These are phyloP conservation scores for Amylocystis lapponica DNA, from an alignment of 768 basidiomycete species.

Conservation along the genomic window DNA sequence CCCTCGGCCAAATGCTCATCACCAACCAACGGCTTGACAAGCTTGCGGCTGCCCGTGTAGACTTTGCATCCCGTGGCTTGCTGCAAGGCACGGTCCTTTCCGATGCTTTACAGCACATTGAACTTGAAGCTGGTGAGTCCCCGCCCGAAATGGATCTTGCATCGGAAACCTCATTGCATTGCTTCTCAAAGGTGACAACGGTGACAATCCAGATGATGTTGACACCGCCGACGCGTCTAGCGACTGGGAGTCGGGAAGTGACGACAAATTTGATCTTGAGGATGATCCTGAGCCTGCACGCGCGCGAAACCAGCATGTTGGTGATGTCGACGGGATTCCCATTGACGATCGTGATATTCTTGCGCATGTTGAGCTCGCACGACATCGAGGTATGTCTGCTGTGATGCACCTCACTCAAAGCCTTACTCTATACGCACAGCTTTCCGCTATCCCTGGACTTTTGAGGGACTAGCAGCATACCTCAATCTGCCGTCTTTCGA, in stretches of 20 bases:
- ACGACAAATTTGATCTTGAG: not conserved
- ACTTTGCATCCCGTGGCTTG: constrained; percentile 15
- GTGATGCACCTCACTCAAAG: too few relatives aligned
- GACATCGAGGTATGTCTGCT: not conserved
- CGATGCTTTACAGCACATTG: too few relatives aligned
- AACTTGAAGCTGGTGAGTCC: not conserved
- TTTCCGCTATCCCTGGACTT: not conserved
- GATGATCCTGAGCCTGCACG: too few relatives aligned
- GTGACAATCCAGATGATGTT: not conserved
- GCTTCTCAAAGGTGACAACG: not conserved
- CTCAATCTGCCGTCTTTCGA: not conserved
- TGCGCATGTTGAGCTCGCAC: too few relatives aligned
- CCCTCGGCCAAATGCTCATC: constrained; percentile 14
- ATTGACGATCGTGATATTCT: too few relatives aligned
- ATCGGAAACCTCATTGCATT: not conserved
- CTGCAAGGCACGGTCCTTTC: constrained; percentile 5
- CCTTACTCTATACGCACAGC: too few relatives aligned
- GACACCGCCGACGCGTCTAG: not conserved
- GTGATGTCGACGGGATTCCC: too few relatives aligned
- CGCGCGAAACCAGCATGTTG: too few relatives aligned
- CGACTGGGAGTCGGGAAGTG: not conserved
- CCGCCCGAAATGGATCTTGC: not conserved
- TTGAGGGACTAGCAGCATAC: not conserved
- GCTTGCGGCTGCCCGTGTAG: constrained; percentile 14
- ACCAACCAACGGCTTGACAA: constrained; percentile 22